Evolutionary conservation across 495 filamentous ascomycete species (phyloP).

Genomic region (Talaromyces nanjingensis): DNA sequence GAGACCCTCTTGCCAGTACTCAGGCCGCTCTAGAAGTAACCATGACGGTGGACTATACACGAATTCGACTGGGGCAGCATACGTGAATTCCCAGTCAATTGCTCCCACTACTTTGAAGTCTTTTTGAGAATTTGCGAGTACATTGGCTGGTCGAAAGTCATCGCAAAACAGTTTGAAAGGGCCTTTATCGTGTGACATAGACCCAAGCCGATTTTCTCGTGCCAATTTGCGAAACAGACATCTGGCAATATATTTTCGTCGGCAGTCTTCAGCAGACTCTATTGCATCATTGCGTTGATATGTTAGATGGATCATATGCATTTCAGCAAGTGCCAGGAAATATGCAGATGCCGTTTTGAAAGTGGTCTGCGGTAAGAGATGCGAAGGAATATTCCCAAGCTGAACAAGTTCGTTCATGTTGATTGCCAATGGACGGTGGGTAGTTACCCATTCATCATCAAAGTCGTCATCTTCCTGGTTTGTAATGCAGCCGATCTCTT

Average conservation of each 20-base stretch:
- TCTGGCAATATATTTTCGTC: constrained; percentile 36
- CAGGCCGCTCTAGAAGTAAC: constrained; percentile 30
- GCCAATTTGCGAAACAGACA: constrained; percentile 29
- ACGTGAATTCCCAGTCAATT: constrained; percentile 38
- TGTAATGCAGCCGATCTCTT: constrained; percentile 26
- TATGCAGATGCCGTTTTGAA: constrained; percentile 27
- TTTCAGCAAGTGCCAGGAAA: constrained; percentile 28
- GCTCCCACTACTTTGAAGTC: constrained; percentile 9
- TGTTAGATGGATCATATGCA: constrained; percentile 31
- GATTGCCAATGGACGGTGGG: constrained; percentile 16
- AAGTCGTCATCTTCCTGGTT: constrained; percentile 12
- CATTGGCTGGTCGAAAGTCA: constrained; percentile 20
- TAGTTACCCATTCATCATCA: constrained; percentile 11
- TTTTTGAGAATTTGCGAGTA: constrained; percentile 14
- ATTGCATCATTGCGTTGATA: constrained; percentile 38
- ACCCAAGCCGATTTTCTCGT: constrained; percentile 15
- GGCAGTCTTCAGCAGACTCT: constrained; percentile 30
- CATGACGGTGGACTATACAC: constrained; percentile 34
- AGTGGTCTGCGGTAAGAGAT: constrained; percentile 27
- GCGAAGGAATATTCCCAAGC: constrained; percentile 19
- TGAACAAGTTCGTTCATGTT: constrained; percentile 28
- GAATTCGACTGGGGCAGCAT: constrained; percentile 30
- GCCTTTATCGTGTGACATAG: constrained; percentile 7
- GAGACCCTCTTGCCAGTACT: constrained; percentile 25
- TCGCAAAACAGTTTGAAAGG: constrained; percentile 21